Percentiles rank a stretch among this genome's conserved stretches.
These are phyloP conservation scores for Boletus patriciae DNA, from an alignment of 768 basidiomycete genomes.

Conservation along the genomic window DNA sequence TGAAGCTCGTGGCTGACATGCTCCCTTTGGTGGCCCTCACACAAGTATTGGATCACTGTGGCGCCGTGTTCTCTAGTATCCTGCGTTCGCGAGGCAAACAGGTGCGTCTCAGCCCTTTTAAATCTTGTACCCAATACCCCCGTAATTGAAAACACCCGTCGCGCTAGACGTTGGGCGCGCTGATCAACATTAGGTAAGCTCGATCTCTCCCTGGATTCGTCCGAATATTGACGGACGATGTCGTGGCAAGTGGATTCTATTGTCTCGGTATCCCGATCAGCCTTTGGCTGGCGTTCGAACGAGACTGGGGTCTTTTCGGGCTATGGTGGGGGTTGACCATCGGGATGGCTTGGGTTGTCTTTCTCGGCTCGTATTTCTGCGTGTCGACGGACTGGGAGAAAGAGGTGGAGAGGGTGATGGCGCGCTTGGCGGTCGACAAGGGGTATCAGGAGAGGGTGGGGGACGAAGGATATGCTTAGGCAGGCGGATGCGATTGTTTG, in stretches of 20 bases:
- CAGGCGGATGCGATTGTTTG: background rate
- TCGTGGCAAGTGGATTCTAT: constrained; percentile 59
- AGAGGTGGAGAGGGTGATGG: constrained; percentile 63
- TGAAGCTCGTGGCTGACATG: constrained; percentile 52
- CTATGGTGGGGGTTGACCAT: constrained; percentile 86
- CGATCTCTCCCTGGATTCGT: background rate
- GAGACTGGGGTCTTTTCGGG: constrained; percentile 61
- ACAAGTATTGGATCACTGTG: constrained; percentile 79
- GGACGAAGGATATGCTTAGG: background rate
- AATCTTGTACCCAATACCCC: background rate
- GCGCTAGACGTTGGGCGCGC: constrained; percentile 65
- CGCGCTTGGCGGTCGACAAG: constrained; percentile 52
- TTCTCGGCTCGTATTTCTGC: constrained; percentile 40
- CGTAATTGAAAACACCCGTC: background rate
- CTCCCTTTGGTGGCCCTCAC: constrained; percentile 76
- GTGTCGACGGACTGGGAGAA: constrained; percentile 65
- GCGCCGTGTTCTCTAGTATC: constrained; percentile 73
- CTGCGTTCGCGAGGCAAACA: constrained; percentile 83
- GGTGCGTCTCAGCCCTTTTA: constrained; percentile 29
- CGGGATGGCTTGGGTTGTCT: constrained; percentile 23
- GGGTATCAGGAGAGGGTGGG: background rate
- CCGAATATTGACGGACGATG: background rate
- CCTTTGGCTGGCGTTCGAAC: constrained; percentile 70
- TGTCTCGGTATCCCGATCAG: constrained; percentile 81
- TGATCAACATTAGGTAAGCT: constrained; percentile 70